Conservation (phyloP, 768 basidiomycete species). For the Kwoniella mangroviensis region DNA sequence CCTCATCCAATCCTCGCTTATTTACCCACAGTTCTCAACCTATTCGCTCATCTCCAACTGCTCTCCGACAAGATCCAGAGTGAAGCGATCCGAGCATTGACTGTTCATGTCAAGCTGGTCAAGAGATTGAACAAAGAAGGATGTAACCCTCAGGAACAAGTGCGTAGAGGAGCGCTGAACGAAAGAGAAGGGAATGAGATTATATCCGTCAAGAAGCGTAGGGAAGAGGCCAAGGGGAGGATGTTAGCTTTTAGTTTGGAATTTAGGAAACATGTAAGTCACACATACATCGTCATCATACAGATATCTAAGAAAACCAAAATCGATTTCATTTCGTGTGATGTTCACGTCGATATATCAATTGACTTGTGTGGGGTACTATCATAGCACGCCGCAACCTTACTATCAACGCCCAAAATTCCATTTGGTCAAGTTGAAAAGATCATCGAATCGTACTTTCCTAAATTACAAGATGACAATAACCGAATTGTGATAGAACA, state of each 20-base stretch:
- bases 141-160: not conserved
- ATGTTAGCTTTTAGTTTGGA: slow-evolving; percentile 36
- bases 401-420: slow-evolving; percentile 19
- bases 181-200: slow-evolving; percentile 23
- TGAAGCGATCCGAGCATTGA: slow-evolving; percentile 24
- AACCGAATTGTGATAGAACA: not conserved
- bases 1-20: slow-evolving; percentile 18
- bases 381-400: slow-evolving; percentile 29
- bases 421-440: slow-evolving; percentile 9
- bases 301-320: too few species aligned
- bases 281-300: too few species aligned
- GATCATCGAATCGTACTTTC: slow-evolving; percentile 37
- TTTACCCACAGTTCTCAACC: slow-evolving; percentile 22
- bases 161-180: slow-evolving; percentile 16
- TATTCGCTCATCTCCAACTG: slow-evolving; percentile 40
- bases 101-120: slow-evolving; percentile 11
- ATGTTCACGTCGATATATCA: too few species aligned
- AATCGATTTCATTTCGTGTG: too few species aligned
- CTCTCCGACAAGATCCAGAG: slow-evolving; percentile 10
- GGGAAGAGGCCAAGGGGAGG: slow-evolving; percentile 9
- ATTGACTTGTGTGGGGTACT: too few species aligned
- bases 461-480: slow-evolving; percentile 3
- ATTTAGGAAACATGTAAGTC: slow-evolving; percentile 31
- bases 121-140: slow-evolving; percentile 5
- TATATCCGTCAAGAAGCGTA: not conserved